Evolutionary conservation across 371 early-diverging fungal genomes (phyloP).

Genomic region (Nematocida sp.): DNA sequence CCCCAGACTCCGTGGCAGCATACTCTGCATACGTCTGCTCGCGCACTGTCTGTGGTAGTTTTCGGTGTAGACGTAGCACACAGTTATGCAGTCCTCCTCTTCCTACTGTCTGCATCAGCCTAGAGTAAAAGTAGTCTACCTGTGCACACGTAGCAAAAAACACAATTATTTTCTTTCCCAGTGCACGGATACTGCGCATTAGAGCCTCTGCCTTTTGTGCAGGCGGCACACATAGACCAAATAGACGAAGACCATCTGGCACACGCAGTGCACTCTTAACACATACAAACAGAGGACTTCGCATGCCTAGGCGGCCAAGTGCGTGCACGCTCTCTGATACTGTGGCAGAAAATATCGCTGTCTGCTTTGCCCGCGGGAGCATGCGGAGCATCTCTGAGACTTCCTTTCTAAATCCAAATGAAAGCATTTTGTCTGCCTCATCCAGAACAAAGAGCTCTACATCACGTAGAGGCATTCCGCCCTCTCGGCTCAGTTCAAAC

Average conservation of each 20-base stretch:
- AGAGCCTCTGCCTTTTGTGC: conserved; percentile 23
- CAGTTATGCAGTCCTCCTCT: not conserved
- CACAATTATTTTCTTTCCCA: conserved; percentile 46
- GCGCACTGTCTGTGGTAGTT: conserved; percentile 63
- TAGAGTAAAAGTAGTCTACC: conserved; percentile 71
- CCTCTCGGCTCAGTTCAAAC: conserved; percentile 28
- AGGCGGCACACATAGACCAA: not conserved
- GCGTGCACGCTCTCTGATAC: conserved; percentile 40
- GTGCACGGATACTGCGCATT: not conserved
- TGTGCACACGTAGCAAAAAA: conserved; percentile 66
- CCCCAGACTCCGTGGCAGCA: conserved; percentile 22
- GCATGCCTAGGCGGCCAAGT: conserved; percentile 42
- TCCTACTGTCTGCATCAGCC: conserved; percentile 56
- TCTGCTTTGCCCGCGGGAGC: conserved; percentile 44
- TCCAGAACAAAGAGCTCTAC: conserved; percentile 49
- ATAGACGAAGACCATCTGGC: conserved; percentile 29
- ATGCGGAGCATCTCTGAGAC: conserved; percentile 31
- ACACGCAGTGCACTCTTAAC: conserved; percentile 27
- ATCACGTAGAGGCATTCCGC: conserved; percentile 31
- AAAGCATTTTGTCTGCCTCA: conserved; percentile 46
- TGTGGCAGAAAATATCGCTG: conserved; percentile 42
- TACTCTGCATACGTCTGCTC: conserved; percentile 59
- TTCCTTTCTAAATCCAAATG: conserved; percentile 41
- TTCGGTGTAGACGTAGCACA: conserved; percentile 65
- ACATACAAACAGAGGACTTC: conserved; percentile 42